Percentiles rank a stretch among this genome's conserved stretches.
These are phyloP conservation scores for Friedmanniomyces simplex DNA, from an alignment of 495 filamentous ascomycete genomes.

Conservation along the genomic window DNA sequence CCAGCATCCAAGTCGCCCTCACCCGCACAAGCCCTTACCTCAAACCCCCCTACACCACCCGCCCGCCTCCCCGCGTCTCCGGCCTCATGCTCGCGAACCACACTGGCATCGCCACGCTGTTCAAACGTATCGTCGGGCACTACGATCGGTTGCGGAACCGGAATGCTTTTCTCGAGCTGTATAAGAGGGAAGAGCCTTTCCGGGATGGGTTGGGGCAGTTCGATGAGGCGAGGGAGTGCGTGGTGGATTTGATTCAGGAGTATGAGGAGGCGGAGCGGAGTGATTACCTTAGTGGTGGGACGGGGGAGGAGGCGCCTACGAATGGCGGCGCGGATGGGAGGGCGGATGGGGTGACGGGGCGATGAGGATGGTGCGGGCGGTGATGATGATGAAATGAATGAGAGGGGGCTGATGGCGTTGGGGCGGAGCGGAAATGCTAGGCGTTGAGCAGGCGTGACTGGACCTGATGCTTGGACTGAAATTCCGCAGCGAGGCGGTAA, in stretches of 20 bases:
- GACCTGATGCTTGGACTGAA: no score
- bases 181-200: conserved; percentile 90
- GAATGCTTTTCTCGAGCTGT: conserved; percentile 90
- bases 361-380: not conserved
- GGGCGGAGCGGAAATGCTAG: no score
- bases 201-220: conserved; percentile 85
- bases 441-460: no score
- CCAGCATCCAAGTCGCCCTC: conserved; percentile 91
- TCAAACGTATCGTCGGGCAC: conserved; percentile 81
- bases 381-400: conserved; percentile 10
- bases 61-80: conserved; percentile 75
- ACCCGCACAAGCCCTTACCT: conserved; percentile 96
- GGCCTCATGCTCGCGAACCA: conserved; percentile 98
- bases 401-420: no score
- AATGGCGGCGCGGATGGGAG: conserved; percentile 14
- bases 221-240: conserved; percentile 68
- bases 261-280: conserved; percentile 91
- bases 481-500: no score
- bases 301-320: conserved; percentile 3
- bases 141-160: conserved; percentile 90
- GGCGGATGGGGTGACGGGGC: conserved; percentile 17
- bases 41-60: conserved; percentile 38
- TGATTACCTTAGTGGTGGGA: conserved; percentile 52
- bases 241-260: conserved; percentile 51
- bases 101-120: conserved; percentile 91